Evolutionary conservation across 371 early-diverging fungal species (phyloP), one percentile per base, ranked within the genome.

Genomic region (Batkoa obscura): DNA sequence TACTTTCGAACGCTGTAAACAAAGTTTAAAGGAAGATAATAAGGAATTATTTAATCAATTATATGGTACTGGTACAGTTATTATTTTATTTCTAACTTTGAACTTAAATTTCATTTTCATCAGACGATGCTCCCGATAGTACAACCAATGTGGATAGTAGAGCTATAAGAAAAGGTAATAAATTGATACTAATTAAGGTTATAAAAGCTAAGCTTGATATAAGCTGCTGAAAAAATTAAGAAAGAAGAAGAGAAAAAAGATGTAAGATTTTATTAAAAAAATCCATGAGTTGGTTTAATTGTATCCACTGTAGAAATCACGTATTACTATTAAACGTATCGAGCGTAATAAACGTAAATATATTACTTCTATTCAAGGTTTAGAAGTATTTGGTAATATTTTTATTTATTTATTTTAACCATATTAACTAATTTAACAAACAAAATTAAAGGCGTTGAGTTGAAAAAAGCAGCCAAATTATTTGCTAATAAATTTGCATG

Each of bases 401-500:
- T 48, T 32, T 17, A 6, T 9, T n/a, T 23, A 49, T 30, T 10
- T 43, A 12, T 35, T 17, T 6, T 6, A 48, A 34, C n/a, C 10
- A 33, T 51, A 31, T 51, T 17, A 46, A 33, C 36, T 64, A 87
- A 86, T 23, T 23, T 23, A 23, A 23, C 23, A 23, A 23, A 23
- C 23, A 23, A 23, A 23, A 23, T 23, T 23, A 23, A 23, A 23
- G 23, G 78, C 54, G 81, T 94, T 43, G 94, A 92, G 60, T 69
- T 95, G 63, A 94, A 93, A 64, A 90, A 89, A 66, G 90, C 88
- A 2, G 86, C 93, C 61, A 95, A 95, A 67, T 67, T 78, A 65
- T 91, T 92, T 72, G 90, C 93, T 46, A 85, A 77, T 60, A 81
- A 81, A 68, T 92, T 88, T 66, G 93, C 93, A 1, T 86, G 88